Percentiles rank a stretch among this genome's conserved stretches.
These are phyloP conservation scores for Lasiodiplodia theobromae DNA, from an alignment of 2,329 filamentous ascomycete genomes.

Conservation along the genomic window DNA sequence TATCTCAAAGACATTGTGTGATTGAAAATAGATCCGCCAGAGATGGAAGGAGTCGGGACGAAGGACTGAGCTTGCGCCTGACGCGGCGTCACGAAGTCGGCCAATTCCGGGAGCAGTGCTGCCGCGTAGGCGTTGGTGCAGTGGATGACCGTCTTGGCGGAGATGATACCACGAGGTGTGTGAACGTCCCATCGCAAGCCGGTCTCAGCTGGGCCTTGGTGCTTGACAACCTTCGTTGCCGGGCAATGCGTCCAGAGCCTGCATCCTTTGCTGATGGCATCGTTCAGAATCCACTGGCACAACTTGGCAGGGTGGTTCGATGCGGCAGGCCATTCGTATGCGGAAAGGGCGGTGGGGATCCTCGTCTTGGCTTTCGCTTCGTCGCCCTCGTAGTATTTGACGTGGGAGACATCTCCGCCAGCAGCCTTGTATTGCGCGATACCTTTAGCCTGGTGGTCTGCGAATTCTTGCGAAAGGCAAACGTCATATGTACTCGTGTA, in stretches of 20 bases:
- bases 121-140: neutral
- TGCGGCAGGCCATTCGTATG: neutral
- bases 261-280: neutral
- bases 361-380: too few species aligned
- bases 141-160: neutral
- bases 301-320: neutral
- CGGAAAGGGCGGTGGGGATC: neutral
- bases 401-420: neutral
- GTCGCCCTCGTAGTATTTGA: neutral
- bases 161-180: neutral
- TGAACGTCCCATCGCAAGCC: neutral
- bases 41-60: neutral
- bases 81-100: neutral
- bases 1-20: neutral
- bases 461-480: neutral
- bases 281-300: neutral
- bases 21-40: neutral
- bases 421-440: neutral
- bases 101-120: neutral
- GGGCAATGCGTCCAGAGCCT: neutral
- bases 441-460: neutral
- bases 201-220: neutral
- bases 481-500: neutral
- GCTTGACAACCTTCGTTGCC: neutral
- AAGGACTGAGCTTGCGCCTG: neutral